These are phyloP conservation scores for Russula abietina DNA, from an alignment of 768 basidiomycete species.

Conservation along the genomic window DNA sequence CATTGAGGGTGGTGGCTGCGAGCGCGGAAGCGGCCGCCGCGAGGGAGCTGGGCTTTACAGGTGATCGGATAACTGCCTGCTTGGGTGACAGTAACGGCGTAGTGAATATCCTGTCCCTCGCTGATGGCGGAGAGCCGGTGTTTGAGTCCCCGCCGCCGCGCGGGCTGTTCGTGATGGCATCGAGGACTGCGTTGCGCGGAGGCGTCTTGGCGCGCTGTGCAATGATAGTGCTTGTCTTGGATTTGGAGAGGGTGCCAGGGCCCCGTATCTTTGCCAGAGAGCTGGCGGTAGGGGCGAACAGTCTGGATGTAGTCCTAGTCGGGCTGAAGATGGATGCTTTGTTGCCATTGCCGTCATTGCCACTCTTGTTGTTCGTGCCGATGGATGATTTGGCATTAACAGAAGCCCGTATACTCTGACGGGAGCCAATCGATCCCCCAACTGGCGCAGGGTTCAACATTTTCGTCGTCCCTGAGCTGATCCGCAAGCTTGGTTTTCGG, in stretches of 20 bases:
- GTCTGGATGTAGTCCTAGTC: slow-evolving; percentile 21
- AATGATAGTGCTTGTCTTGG: slow-evolving; percentile 19
- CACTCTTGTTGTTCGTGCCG: background rate
- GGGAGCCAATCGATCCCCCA: slow-evolving; percentile 13
- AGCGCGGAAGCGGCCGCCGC: slow-evolving; percentile 28
- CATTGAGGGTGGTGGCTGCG: slow-evolving; percentile 1
- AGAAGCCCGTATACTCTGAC: slow-evolving; percentile 27
- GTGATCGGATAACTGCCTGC: slow-evolving; percentile 21
- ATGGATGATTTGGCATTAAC: slow-evolving; percentile 12
- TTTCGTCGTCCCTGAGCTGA: slow-evolving; percentile 17
- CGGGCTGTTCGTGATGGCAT: slow-evolving; percentile 34
- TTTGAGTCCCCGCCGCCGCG: slow-evolving; percentile 5
- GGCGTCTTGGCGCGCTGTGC: slow-evolving; percentile 19
- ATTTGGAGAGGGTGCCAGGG: slow-evolving; percentile 3
- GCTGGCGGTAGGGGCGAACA: slow-evolving; percentile 28
- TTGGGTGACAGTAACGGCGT: slow-evolving; percentile 37
- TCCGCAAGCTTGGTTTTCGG: slow-evolving; percentile 1
- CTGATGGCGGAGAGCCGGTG: slow-evolving; percentile 24
- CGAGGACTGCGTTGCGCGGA: slow-evolving; percentile 27
- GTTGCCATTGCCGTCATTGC: background rate
- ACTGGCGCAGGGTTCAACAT: slow-evolving; percentile 12
- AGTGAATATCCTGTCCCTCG: slow-evolving; percentile 44
- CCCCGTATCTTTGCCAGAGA: slow-evolving; percentile 23
- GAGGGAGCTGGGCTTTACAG: slow-evolving; percentile 30
- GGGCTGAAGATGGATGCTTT: slow-evolving; percentile 23